These are phyloP conservation scores for Cytidiella melzeri DNA, from an alignment of 768 basidiomycete species.

Conservation along the genomic window DNA sequence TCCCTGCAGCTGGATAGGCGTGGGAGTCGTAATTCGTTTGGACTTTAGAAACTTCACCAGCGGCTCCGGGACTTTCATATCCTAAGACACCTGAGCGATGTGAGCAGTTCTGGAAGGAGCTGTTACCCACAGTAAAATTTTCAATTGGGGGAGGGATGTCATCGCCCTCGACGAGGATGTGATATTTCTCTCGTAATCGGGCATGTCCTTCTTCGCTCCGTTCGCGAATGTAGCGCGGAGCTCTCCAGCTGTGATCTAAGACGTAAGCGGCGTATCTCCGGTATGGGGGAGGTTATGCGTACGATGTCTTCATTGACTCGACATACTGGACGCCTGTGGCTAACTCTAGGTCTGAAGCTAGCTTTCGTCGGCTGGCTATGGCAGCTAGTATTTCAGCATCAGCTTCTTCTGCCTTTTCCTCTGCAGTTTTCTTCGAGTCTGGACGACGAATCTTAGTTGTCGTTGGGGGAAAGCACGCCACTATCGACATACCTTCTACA, in stretches of 20 bases:
- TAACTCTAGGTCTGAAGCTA: slow-evolving; percentile 89
- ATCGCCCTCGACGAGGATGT: slow-evolving; percentile 93
- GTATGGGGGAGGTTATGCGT: slow-evolving; percentile 3
- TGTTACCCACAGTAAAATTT: slow-evolving; percentile 62
- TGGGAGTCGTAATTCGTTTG: slow-evolving; percentile 81
- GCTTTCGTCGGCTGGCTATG: slow-evolving; percentile 83
- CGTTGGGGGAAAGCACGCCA: not conserved
- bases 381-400: slow-evolving; percentile 91
- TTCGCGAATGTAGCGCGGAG: slow-evolving; percentile 78
- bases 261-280: not conserved
- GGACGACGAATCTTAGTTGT: slow-evolving; percentile 12
- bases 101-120: too few species aligned
- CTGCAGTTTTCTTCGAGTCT: slow-evolving; percentile 85
- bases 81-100: slow-evolving; percentile 52
- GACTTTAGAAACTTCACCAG: slow-evolving; percentile 78
- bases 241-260: slow-evolving; percentile 71
- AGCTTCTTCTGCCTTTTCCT: slow-evolving; percentile 80
- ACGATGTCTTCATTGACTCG: slow-evolving; percentile 81
- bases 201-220: slow-evolving; percentile 63
- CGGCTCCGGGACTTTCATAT: slow-evolving; percentile 96
- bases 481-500: slow-evolving; percentile 53
- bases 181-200: slow-evolving; percentile 79
- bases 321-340: slow-evolving; percentile 91
- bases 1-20: slow-evolving; percentile 96
- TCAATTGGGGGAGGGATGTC: slow-evolving; percentile 91